Percentiles rank a stretch among this genome's conserved stretches.
These are phyloP conservation scores for Achlya hypogyna DNA, from an alignment of 352 stramenopile genomes.

Conservation along the genomic window DNA sequence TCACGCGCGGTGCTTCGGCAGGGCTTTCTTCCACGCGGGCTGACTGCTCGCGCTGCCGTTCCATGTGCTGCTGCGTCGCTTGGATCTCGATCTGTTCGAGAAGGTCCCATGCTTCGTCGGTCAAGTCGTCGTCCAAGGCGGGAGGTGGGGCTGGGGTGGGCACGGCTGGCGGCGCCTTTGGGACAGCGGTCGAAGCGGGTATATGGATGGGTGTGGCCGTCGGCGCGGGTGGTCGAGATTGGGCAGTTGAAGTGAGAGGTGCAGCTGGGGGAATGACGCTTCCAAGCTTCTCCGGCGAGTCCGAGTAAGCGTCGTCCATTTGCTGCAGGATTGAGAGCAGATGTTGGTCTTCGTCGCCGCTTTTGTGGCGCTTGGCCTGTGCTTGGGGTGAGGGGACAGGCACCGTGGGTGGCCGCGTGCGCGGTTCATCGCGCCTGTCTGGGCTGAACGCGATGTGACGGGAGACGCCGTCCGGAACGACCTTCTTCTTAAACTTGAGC, in stretches of 20 bases:
- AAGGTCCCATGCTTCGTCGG: slow-evolving; percentile 65
- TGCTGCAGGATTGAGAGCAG: slow-evolving; percentile 4
- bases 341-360: slow-evolving; percentile 1
- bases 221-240: too few species aligned
- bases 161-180: too few species aligned
- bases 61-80: slow-evolving; percentile 30
- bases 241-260: too few species aligned
- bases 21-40: not conserved
- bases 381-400: not conserved
- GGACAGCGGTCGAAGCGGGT: too few species aligned
- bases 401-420: not conserved
- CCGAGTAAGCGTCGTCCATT: slow-evolving; percentile 8
- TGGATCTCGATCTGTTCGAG: slow-evolving; percentile 60
- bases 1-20: not conserved
- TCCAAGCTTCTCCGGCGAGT: slow-evolving; percentile 1
- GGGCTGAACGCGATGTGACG: slow-evolving; percentile 26
- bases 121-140: slow-evolving; percentile 59
- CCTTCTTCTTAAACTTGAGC: slow-evolving; percentile 49
- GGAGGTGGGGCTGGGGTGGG: slow-evolving; percentile 8
- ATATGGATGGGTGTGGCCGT: too few species aligned
- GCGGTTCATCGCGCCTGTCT: not conserved
- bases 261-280: too few species aligned
- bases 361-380: slow-evolving; percentile 1
- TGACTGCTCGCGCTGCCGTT: not conserved
- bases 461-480: slow-evolving; percentile 51